Evolutionary conservation across 805 yeast species (phyloP).

Genomic region (Sugiyamaella qingdaonensis): DNA sequence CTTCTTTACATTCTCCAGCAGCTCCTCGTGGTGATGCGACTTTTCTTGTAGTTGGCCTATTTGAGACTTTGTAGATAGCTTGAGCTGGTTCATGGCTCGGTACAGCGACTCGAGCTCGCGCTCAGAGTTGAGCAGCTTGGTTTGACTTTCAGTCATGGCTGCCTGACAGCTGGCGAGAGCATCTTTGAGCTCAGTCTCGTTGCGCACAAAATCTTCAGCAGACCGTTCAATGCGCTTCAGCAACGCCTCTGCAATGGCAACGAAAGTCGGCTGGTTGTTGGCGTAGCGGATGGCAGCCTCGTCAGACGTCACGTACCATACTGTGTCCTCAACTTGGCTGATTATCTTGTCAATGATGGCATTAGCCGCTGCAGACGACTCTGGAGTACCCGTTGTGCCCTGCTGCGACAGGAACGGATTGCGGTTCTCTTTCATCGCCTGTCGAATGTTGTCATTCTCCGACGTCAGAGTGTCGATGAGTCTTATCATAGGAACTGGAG

Average conservation of each 20-base stretch:
- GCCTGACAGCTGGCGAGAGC: neutral
- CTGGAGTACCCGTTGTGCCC: neutral
- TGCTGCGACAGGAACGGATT: neutral
- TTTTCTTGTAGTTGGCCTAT: neutral
- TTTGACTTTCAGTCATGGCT: neutral
- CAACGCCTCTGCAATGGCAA: neutral
- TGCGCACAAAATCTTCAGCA: neutral
- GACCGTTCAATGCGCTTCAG: neutral
- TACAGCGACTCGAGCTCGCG: constrained; percentile 4
- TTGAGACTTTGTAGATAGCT: neutral
- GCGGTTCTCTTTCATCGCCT: constrained; percentile 5
- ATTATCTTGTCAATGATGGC: neutral
- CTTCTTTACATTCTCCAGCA: neutral
- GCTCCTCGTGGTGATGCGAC: neutral
- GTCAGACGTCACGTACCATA: neutral
- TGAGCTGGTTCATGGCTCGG: neutral
- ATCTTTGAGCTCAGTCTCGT: neutral
- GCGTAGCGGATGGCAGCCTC: neutral
- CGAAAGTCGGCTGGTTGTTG: neutral
- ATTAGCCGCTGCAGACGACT: neutral
- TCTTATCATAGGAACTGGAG: constrained; percentile 5
- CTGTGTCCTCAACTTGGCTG: constrained; percentile 1
- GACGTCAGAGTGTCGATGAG: constrained; percentile 1
- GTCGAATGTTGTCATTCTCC: constrained; percentile 8
- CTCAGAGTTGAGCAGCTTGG: constrained; percentile 3